These are phyloP conservation scores for Sphaerostilbella broomeana DNA, from an alignment of 2,329 filamentous ascomycete species.

Conservation along the genomic window DNA sequence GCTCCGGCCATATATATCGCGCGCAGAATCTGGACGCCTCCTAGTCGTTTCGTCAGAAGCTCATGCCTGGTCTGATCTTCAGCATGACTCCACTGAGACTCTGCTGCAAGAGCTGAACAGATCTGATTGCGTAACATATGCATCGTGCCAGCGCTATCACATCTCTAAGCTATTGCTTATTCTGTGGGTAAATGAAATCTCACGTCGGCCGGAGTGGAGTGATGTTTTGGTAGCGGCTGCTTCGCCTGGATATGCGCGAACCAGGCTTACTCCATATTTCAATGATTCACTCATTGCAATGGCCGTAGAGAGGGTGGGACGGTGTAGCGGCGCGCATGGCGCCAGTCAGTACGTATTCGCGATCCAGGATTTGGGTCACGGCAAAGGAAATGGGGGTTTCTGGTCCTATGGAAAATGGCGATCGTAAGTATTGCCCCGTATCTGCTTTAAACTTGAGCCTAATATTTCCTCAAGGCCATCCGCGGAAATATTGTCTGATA, in stretches of 20 bases:
- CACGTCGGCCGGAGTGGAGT: neutral
- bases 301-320: neutral
- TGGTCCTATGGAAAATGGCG: neutral
- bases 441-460: neutral
- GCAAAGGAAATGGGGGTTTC: neutral
- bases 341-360: neutral
- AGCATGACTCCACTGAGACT: neutral
- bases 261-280: neutral
- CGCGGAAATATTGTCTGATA: neutral
- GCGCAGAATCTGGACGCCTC: neutral
- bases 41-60: neutral
- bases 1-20: neutral
- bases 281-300: neutral
- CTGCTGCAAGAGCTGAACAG: neutral
- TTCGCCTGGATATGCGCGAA: neutral
- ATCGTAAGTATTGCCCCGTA: neutral
- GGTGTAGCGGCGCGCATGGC: neutral
- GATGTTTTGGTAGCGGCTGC: neutral
- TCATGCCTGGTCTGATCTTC: neutral
- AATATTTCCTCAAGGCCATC: neutral
- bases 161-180: neutral
- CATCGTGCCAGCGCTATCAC: neutral
- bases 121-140: neutral
- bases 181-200: neutral
- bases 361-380: neutral